Evolutionary conservation across 2,329 filamentous ascomycete genomes (phyloP).

Genomic region (Pseudogymnoascus sp.): DNA sequence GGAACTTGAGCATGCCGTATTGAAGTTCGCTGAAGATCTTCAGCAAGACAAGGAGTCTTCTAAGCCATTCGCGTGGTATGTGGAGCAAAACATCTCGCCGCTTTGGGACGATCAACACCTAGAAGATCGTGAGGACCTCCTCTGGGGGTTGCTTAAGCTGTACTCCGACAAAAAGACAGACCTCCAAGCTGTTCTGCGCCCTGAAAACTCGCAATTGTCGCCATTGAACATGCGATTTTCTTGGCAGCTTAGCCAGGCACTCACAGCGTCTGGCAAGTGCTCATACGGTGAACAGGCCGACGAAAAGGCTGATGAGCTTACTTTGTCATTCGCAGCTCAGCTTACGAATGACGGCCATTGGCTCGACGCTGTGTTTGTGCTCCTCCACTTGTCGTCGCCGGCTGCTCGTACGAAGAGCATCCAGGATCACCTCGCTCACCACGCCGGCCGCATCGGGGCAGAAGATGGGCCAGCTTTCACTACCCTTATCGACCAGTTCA

Average conservation of each 20-base stretch:
- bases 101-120: constrained; percentile 55
- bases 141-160: constrained; percentile 81
- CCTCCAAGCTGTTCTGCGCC: constrained; percentile 65
- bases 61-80: constrained; percentile 64
- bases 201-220: constrained; percentile 69
- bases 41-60: constrained; percentile 60
- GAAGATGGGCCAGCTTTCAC: constrained; percentile 50
- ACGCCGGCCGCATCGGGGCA: constrained; percentile 59
- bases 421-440: constrained; percentile 66
- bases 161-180: constrained; percentile 53
- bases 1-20: constrained; percentile 64
- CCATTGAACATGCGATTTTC: constrained; percentile 68
- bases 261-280: constrained; percentile 44
- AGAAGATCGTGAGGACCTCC: constrained; percentile 61
- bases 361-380: constrained; percentile 66
- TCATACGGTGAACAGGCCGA: constrained; percentile 45
- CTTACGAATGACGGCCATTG: constrained; percentile 59
- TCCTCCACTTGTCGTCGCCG: constrained; percentile 64
- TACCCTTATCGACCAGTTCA: constrained; percentile 55
- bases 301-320: constrained; percentile 59
- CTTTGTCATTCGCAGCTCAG: constrained; percentile 57
- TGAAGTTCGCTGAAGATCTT: constrained; percentile 67
- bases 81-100: constrained; percentile 49
- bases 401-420: constrained; percentile 58
- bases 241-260: constrained; percentile 75